A percentile compares a stretch with the other conserved stretches of the same genome.
These are phyloP conservation scores for Dentipellis fragilis DNA, from an alignment of 768 basidiomycete species.

Conservation along the genomic window DNA sequence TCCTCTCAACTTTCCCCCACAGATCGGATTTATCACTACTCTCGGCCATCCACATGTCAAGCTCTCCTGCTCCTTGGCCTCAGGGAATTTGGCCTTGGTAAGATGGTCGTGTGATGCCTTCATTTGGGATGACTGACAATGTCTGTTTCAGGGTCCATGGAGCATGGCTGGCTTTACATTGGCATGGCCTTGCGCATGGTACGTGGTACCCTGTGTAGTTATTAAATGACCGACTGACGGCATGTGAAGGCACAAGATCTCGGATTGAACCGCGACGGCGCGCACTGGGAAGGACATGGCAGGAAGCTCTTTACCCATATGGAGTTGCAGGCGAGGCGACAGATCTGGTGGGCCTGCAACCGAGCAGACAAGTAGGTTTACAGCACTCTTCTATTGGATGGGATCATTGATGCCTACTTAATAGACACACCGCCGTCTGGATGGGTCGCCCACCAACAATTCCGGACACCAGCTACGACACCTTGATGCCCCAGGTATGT, in stretches of 20 bases:
- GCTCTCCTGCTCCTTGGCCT: constrained; percentile 70
- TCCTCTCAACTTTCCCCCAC: not conserved
- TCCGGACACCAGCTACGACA: constrained; percentile 61
- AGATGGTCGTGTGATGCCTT: constrained; percentile 9
- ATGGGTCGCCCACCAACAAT: constrained; percentile 69
- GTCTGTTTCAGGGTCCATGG: constrained; percentile 43
- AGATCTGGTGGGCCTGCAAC: constrained; percentile 76
- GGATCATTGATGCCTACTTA: constrained; percentile 1
- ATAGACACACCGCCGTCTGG: constrained; percentile 62
- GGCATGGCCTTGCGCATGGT: constrained; percentile 80
- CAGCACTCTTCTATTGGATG: constrained; percentile 2
- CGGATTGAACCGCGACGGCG: constrained; percentile 70
- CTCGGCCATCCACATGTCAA: constrained; percentile 70
- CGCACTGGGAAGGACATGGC: constrained; percentile 60
- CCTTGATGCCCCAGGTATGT: constrained; percentile 41
- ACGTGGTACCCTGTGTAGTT: constrained; percentile 7
- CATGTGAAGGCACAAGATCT: constrained; percentile 59
- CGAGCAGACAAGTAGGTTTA: constrained; percentile 53
- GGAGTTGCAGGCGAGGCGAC: constrained; percentile 62
- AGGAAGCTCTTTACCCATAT: constrained; percentile 46
- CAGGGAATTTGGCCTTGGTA: constrained; percentile 79
- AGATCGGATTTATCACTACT: constrained; percentile 59
- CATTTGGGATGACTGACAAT: not conserved
- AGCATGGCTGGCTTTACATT: constrained; percentile 79
- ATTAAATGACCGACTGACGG: constrained; percentile 1